phyloP scores from a whole-genome alignment of 352 stramenopile genomes.

The Phytophthora quininea region DNA sequence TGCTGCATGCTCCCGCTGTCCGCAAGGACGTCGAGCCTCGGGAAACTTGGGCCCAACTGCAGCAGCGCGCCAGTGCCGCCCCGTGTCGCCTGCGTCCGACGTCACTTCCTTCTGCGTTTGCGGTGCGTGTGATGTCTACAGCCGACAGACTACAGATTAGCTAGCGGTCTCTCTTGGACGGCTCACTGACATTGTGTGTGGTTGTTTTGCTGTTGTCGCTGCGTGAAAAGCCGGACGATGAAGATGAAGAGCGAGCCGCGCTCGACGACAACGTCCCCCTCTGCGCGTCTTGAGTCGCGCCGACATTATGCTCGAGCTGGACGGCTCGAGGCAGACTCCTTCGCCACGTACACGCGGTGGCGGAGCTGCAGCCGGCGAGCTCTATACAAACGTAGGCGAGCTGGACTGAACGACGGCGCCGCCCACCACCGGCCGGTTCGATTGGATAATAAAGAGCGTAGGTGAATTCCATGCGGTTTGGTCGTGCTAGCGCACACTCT shows the following conservation, averaged over 20 bases:
- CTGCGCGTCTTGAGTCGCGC: slow-evolving; percentile 54
- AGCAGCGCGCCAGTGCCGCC: slow-evolving; percentile 55
- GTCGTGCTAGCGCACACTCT: slow-evolving; percentile 5
- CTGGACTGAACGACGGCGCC: slow-evolving; percentile 37
- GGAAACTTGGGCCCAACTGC: slow-evolving; percentile 67
- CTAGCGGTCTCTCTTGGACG: neutral
- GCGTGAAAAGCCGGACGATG: slow-evolving; percentile 22
- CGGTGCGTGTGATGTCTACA: slow-evolving; percentile 17
- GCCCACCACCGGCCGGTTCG: too few relatives aligned
- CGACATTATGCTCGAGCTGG: slow-evolving; percentile 62
- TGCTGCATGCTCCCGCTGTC: slow-evolving; percentile 1
- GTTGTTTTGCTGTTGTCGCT: slow-evolving; percentile 28
- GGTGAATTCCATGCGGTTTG: neutral
- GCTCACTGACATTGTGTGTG: slow-evolving; percentile 6
- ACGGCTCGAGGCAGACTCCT: slow-evolving; percentile 6
- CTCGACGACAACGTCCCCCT: slow-evolving; percentile 11
- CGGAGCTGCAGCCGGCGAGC: neutral
- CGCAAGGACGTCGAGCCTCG: slow-evolving; percentile 36
- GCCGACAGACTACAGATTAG: neutral
- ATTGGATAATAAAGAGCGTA: too few relatives aligned
- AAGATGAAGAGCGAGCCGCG: slow-evolving; percentile 8
- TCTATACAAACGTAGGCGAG: slow-evolving; percentile 46
- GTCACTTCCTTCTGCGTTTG: slow-evolving; percentile 57
- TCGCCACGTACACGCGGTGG: neutral
- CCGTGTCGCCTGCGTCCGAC: slow-evolving; percentile 53